Base-by-base conservation (phyloP, 352 stramenopile genomes). In the Pythium pectinolyticum region DNA sequence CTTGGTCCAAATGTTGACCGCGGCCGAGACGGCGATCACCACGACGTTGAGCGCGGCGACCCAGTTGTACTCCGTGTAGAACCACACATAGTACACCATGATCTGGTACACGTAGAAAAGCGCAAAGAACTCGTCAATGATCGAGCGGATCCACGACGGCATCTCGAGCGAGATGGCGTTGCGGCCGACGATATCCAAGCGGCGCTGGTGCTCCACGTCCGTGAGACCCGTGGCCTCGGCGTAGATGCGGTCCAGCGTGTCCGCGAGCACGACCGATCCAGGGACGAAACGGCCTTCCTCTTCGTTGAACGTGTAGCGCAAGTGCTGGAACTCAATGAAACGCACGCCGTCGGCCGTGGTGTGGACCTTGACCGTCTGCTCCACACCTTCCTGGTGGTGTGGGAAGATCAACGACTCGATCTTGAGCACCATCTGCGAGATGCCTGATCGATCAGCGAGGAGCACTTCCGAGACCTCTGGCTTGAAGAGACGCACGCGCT, bases 41-140 rank as follows among this genome's bases (percentile, higher is more conserved):
- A 65, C 45, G 40, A 66, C 63, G 48, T 67, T 73, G 47, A 76
- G 51, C 25, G 39, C 39, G 14, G 56, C 64, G 5, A 76, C 57
- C 45, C 47, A 65, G 49, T 51, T 57, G 56, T 76, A 76, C 37
- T 73, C 61, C 20, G 60, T 70, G 57, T 70, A 76, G 61, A 66
- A 73, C 69, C 69, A 76, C 47, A 67, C 57, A 43, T 66, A 70
- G 37, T 70, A 70, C 31, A 63, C 60, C 63, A 70, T 70, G 20
- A 70, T 37, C 63, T 70, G 69, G 63, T 76, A 76, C 14, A 76
- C 54, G 63, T 76, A 72, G 30, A 73, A 73, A 8, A 73, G 52
- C 17, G 64, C 50, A 43, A 72, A 70, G 54, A 72, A 64, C 47
- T 76, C 69, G 51, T 72, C 60, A 19, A 76, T 40, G 49, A 76